phyloP scores from a whole-genome alignment of 192 early-diverging fungal genomes.

The Ramicandelaber brevisporus region DNA sequence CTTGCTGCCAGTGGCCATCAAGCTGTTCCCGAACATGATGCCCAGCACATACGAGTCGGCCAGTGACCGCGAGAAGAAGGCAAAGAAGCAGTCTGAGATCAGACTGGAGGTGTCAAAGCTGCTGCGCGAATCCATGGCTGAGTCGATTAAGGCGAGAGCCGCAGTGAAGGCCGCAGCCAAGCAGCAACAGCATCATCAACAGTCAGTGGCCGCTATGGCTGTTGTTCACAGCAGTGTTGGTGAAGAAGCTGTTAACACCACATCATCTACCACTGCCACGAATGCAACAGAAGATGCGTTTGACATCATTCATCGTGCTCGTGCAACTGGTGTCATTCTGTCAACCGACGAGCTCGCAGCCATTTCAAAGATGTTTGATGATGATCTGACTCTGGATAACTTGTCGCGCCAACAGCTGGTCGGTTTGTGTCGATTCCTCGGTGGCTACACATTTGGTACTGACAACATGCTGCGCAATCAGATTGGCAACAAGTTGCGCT shows the following conservation, averaged over 20 bases:
- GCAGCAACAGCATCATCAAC: too few relatives aligned
- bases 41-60: conserved; percentile 89
- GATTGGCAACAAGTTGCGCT: conserved; percentile 64
- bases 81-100: conserved; percentile 69
- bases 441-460: conserved; percentile 89
- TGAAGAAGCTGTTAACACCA: conserved; percentile 23
- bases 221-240: too few relatives aligned
- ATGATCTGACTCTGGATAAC: conserved; percentile 81
- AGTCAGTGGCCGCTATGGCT: too few relatives aligned
- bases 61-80: conserved; percentile 67
- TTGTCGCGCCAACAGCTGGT: conserved; percentile 84
- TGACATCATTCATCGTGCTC: conserved; percentile 25
- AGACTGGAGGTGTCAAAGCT: conserved; percentile 88
- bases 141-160: conserved; percentile 24
- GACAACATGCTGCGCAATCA: conserved; percentile 85
- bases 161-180: conserved; percentile 1
- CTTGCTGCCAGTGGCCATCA: conserved; percentile 68
- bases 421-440: conserved; percentile 87
- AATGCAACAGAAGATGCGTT: conserved; percentile 11
- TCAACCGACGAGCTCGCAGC: conserved; percentile 58
- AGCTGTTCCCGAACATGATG: conserved; percentile 91
- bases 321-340: conserved; percentile 54
- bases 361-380: conserved; percentile 73
- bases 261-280: conserved; percentile 50
- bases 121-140: conserved; percentile 83